Conservation (phyloP, 805 yeast species). For the Ogataea pilisensis region DNA sequence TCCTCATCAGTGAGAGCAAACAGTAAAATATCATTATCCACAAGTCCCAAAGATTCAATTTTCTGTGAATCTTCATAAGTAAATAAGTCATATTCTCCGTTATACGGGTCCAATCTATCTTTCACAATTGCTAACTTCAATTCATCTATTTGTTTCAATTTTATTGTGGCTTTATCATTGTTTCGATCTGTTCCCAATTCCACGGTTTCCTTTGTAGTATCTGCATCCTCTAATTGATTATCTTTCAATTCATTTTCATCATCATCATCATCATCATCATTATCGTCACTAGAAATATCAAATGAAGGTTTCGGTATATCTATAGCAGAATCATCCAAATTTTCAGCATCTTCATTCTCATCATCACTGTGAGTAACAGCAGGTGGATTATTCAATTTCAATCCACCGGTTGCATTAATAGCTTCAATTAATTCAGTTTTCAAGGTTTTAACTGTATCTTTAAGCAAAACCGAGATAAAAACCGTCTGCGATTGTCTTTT, state of each 20-base stretch:
- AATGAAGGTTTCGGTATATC: conserved; percentile 40
- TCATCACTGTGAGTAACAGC: neutral
- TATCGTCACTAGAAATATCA: conserved; percentile 22
- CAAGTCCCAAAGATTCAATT: conserved; percentile 30
- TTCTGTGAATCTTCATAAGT: conserved; percentile 25
- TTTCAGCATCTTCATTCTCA: conserved; percentile 9
- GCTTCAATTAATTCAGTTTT: conserved; percentile 32
- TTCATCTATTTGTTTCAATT: conserved; percentile 21
- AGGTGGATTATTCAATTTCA: conserved; percentile 27
- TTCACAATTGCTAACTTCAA: conserved; percentile 40
- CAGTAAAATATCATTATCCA: conserved; percentile 40
- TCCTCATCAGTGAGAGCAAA: conserved; percentile 38
- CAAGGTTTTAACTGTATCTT: conserved; percentile 23
- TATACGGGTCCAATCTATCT: conserved; percentile 27
- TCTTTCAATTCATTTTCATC: conserved; percentile 5
- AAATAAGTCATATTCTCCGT: conserved; percentile 14
- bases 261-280: conserved; percentile 28
- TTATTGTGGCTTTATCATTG: conserved; percentile 6
- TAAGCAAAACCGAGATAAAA: conserved; percentile 24
- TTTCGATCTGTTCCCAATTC: conserved; percentile 9
- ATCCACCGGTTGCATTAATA: conserved; percentile 48
- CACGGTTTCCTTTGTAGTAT: conserved; percentile 19
- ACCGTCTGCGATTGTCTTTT: conserved; percentile 35
- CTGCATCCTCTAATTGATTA: too few relatives aligned
- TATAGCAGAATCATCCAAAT: conserved; percentile 32